Evolutionary conservation across 2,329 filamentous ascomycete genomes (phyloP).

Genomic region (Incumbomyces lentus): DNA sequence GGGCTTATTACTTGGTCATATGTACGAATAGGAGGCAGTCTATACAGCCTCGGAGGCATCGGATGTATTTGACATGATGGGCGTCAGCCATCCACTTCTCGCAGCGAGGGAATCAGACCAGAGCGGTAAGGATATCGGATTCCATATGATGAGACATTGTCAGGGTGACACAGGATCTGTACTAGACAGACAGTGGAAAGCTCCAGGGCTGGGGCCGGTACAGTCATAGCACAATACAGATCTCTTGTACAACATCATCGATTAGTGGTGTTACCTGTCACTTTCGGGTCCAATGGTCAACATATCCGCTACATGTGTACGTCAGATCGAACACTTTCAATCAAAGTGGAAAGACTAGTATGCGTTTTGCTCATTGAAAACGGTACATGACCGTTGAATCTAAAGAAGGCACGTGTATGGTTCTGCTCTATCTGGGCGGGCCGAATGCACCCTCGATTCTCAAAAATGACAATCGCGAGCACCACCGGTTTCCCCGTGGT

Average conservation of each 20-base stretch:
- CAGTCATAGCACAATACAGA: slow-evolving; percentile 5
- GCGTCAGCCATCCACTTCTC: not conserved
- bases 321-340: too few relatives aligned
- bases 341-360: too few relatives aligned
- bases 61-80: slow-evolving; percentile 8
- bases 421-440: too few relatives aligned
- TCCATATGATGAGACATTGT: not conserved
- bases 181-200: slow-evolving; percentile 3
- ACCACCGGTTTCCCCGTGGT: not conserved
- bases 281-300: not conserved
- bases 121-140: not conserved
- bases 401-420: too few relatives aligned
- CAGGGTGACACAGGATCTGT: not conserved
- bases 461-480: not conserved
- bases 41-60: not conserved
- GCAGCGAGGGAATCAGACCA: not conserved
- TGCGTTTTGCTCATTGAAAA: too few relatives aligned
- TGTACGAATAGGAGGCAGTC: not conserved
- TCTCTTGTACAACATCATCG: slow-evolving; percentile 3
- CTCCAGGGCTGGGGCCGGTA: not conserved
- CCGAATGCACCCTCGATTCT: too few relatives aligned
- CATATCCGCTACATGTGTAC: not conserved
- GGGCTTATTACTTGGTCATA: not conserved
- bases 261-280: slow-evolving; percentile 5
- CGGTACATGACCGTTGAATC: too few relatives aligned